A percentile compares a stretch with the other conserved stretches of the same genome.
These are phyloP conservation scores for Pythium brassicae DNA, from an alignment of 352 stramenopile species.

Conservation along the genomic window DNA sequence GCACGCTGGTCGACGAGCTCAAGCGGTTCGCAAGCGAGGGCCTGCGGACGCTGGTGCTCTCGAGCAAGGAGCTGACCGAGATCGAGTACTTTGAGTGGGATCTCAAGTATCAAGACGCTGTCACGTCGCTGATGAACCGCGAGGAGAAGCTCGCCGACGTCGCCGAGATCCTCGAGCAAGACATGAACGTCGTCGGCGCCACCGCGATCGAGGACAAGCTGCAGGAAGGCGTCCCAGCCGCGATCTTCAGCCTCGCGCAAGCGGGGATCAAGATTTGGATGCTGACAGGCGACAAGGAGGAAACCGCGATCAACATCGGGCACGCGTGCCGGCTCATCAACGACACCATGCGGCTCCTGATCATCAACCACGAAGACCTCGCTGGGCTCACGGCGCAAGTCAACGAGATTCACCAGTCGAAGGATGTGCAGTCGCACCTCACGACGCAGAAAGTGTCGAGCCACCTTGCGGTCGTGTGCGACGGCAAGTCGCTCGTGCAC, in stretches of 20 bases:
- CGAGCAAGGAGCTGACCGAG: slow-evolving; percentile 49
- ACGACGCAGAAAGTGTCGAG: slow-evolving; percentile 34
- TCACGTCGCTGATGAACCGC: slow-evolving; percentile 56
- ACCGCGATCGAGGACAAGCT: slow-evolving; percentile 94
- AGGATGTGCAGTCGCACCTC: slow-evolving; percentile 46
- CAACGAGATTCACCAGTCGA: slow-evolving; percentile 36
- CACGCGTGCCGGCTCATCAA: slow-evolving; percentile 71
- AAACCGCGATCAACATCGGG: slow-evolving; percentile 94
- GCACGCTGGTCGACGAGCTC: slow-evolving; percentile 42
- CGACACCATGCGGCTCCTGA: slow-evolving; percentile 47
- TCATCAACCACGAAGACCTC: slow-evolving; percentile 51
- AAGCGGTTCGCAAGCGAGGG: slow-evolving; percentile 80
- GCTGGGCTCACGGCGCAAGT: slow-evolving; percentile 42
- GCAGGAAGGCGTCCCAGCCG: slow-evolving; percentile 82
- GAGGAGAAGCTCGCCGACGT: slow-evolving; percentile 49
- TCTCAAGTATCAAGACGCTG: slow-evolving; percentile 46
- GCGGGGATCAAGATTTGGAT: slow-evolving; percentile 95
- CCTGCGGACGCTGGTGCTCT: slow-evolving; percentile 78
- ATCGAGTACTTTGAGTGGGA: slow-evolving; percentile 65
- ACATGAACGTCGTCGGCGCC: slow-evolving; percentile 84
- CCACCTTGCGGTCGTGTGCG: slow-evolving; percentile 55
- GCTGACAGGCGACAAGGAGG: slow-evolving; percentile 93
- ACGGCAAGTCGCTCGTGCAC: slow-evolving; percentile 70
- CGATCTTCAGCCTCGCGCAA: slow-evolving; percentile 81
- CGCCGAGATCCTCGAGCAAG: slow-evolving; percentile 50